Evolutionary conservation across 1,284 basidiomycete species (phyloP).

Genomic region (Papiliotrema flavescens): DNA sequence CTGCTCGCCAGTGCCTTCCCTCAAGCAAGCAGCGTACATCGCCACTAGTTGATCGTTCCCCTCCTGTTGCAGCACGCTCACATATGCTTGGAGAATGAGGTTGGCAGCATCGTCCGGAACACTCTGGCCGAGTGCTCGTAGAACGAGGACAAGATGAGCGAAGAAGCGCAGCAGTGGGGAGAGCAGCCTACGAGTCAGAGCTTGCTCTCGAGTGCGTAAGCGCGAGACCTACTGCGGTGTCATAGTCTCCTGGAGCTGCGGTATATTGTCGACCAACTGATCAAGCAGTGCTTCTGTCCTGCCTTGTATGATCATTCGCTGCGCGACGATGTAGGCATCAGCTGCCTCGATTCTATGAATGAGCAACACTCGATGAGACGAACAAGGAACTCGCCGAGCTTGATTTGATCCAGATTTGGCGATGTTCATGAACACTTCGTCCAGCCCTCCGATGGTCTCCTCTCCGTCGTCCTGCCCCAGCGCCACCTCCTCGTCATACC

Average conservation of each 20-base stretch:
- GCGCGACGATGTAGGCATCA: conserved; percentile 66
- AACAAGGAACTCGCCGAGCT: conserved; percentile 35
- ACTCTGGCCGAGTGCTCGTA: conserved; percentile 72
- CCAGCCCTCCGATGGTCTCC: conserved; percentile 33
- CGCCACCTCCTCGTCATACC: conserved; percentile 37
- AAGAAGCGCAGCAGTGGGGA: conserved; percentile 72
- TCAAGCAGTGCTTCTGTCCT: conserved; percentile 65
- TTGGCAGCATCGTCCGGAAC: conserved; percentile 73
- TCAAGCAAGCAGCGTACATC: conserved; percentile 85
- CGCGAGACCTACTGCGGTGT: conserved; percentile 59
- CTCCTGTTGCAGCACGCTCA: conserved; percentile 79
- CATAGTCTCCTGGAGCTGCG: conserved; percentile 45
- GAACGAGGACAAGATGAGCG: conserved; percentile 87
- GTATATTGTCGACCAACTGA: conserved; percentile 65
- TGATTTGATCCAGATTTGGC: conserved; percentile 28
- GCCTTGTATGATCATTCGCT: conserved; percentile 79
- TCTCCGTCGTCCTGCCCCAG: conserved; percentile 34
- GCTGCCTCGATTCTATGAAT: conserved; percentile 59
- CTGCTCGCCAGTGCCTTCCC: conserved; percentile 80
- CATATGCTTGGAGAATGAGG: conserved; percentile 80
- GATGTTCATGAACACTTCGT: conserved; percentile 45
- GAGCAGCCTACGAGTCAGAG: conserved; percentile 22
- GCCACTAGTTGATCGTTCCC: conserved; percentile 83
- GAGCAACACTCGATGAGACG: not conserved
- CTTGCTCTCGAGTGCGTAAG: too few species aligned